phyloP scores from a whole-genome alignment of 139 green algal genomes.

The Ulvella scutata region DNA sequence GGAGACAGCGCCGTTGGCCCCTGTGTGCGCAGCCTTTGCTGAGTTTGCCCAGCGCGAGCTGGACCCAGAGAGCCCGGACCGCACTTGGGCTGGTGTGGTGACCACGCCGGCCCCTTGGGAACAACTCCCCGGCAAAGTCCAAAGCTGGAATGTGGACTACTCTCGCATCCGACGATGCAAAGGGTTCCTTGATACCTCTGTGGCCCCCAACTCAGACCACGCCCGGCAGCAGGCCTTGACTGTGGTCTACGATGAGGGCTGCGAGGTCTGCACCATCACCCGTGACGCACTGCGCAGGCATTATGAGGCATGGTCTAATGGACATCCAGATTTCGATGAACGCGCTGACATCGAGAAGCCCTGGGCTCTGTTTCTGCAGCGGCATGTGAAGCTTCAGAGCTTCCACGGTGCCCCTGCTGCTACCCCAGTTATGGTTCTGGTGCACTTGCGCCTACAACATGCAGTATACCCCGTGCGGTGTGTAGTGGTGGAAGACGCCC shows the following conservation, averaged over 20 bases:
- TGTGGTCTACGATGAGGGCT: not conserved
- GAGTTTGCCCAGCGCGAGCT: not conserved
- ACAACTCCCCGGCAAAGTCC: not conserved
- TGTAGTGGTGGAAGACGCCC: not conserved
- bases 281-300: not conserved
- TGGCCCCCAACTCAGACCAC: not conserved
- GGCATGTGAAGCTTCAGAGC: not conserved
- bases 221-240: not conserved
- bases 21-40: not conserved
- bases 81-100: not conserved
- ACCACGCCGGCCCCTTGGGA: not conserved
- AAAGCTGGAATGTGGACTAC: too few relatives aligned
- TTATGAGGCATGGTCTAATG: not conserved
- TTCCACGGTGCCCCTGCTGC: not conserved
- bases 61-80: not conserved
- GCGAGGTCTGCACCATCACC: not conserved
- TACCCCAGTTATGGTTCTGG: not conserved
- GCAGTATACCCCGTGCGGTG: not conserved
- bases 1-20: not conserved
- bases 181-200: not conserved
- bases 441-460: not conserved
- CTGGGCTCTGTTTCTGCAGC: not conserved
- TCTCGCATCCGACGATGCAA: not conserved
- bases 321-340: not conserved
- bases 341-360: not conserved